These are phyloP conservation scores for Paradendryphiella salina DNA, from an alignment of 2,329 filamentous ascomycete genomes.

Conservation along the genomic window DNA sequence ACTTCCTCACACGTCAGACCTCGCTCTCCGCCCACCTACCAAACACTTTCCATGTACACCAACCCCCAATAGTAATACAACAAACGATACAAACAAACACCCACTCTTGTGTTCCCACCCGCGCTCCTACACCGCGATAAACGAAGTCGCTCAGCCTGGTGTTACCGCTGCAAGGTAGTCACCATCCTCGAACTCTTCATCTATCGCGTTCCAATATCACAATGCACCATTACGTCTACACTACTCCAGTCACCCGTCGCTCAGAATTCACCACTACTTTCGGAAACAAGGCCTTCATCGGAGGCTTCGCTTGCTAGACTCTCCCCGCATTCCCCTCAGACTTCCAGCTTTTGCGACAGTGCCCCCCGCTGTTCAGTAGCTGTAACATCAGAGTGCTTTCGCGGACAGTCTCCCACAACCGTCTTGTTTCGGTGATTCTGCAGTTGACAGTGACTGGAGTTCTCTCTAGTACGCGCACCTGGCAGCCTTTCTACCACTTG, in stretches of 20 bases:
- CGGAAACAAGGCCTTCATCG: constrained; percentile 47
- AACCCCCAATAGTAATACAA: constrained; percentile 35
- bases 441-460: constrained; percentile 51
- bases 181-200: constrained; percentile 35
- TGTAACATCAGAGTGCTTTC: constrained; percentile 44
- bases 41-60: constrained; percentile 24
- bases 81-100: constrained; percentile 22
- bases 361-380: constrained; percentile 37
- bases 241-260: constrained; percentile 51
- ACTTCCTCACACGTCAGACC: constrained; percentile 36
- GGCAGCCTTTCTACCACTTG: constrained; percentile 39
- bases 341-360: constrained; percentile 43
- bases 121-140: constrained; percentile 18
- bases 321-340: constrained; percentile 37
- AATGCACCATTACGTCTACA: constrained; percentile 43
- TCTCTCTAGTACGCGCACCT: constrained; percentile 39
- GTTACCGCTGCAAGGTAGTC: constrained; percentile 31
- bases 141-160: constrained; percentile 37
- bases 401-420: constrained; percentile 43
- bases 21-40: constrained; percentile 23
- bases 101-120: neutral
- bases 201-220: constrained; percentile 35
- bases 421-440: constrained; percentile 50
- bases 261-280: constrained; percentile 45
- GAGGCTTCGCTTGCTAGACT: constrained; percentile 47